Base-by-base conservation (phyloP, 768 basidiomycete species). In the Lyophyllum shimeji region DNA sequence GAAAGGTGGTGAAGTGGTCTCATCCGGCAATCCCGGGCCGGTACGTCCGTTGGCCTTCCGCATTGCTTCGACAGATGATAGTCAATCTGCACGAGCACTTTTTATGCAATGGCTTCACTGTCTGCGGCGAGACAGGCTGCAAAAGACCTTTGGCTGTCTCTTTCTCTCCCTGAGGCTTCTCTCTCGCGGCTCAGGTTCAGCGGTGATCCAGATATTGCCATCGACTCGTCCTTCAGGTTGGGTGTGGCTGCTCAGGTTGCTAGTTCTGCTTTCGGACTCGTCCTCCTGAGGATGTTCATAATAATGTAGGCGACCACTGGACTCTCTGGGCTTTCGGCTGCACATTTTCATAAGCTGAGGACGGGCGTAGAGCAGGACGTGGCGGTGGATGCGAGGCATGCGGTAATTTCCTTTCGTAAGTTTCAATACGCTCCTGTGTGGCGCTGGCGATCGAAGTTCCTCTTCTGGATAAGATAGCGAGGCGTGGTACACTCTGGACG, bases 201-300 rank as follows among this genome's bases (percentile, higher is more conserved):
- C 11, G 69, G 69, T 15, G 61, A 74, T 34, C 70, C 82, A 8
- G 76, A 82, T 59, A 67, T 69, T 4, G 71, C 74, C 0, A 69
- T 84, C 6, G 70, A 80, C 47, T 85, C 83, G 1, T 82, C 82
- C 0, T 85, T 85, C 63, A 76, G 70, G 50, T 63, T 85, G 7
- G 83, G 81, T 1, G 68, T 73, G 8, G 76, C 76, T 42, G 82
- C 84, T 1, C 83, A 85, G 74, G 83, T 78, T 60, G 20, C 40
- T 67, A 23, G 37, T n/a, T 61, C 50, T 53, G 25, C 15, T 39
- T 27, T 43, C 18, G 33, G 24, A 29, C 15, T 18, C 25, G 33
- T 39, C 21, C 31, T 39, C 21, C 31, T 17, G 9, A 53, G 31
- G 7, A 34, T 31, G 24, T 46, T 13, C 8, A 13, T 20, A 24